Evolutionary conservation across 768 basidiomycete genomes (phyloP).

Genomic region (Leccinum broughii): DNA sequence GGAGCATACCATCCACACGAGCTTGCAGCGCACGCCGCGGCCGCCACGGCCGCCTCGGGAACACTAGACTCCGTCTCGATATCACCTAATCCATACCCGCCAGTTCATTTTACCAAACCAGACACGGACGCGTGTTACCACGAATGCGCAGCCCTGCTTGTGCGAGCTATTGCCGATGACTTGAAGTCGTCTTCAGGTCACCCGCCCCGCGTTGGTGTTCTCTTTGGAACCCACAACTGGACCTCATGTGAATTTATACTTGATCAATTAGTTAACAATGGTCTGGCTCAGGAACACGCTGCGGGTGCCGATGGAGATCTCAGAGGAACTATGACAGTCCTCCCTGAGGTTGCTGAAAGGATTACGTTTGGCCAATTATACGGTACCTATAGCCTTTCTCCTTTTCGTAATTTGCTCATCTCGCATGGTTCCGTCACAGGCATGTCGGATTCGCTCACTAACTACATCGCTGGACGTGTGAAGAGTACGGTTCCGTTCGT

Average conservation of each 20-base stretch:
- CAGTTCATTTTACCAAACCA: conserved; percentile 66
- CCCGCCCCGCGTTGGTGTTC: conserved; percentile 50
- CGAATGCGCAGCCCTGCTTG: conserved; percentile 54
- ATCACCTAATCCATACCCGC: conserved; percentile 57
- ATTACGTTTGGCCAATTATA: conserved; percentile 81
- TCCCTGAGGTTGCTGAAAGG: conserved; percentile 58
- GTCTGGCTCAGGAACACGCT: conserved; percentile 40
- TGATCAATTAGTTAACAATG: conserved; percentile 53
- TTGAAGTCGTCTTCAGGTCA: conserved; percentile 29
- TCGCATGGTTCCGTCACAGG: conserved; percentile 43
- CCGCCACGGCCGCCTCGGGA: conserved; percentile 22
- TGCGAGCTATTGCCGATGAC: conserved; percentile 57
- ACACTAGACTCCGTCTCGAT: conserved; percentile 39
- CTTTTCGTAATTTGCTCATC: neutral
- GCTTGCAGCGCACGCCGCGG: conserved; percentile 40
- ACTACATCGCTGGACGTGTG: conserved; percentile 61
- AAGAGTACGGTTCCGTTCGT: conserved; percentile 61
- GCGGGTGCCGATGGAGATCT: conserved; percentile 14
- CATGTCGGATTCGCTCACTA: conserved; percentile 82
- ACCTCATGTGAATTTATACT: conserved; percentile 63
- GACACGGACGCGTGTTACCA: conserved; percentile 80
- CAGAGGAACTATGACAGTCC: conserved; percentile 41
- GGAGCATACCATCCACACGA: conserved; percentile 91
- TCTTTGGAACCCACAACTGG: conserved; percentile 91
- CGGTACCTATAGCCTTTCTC: conserved; percentile 46